phyloP scores from a whole-genome alignment of 1,284 basidiomycete genomes.

The Sporisorium sorghi region DNA sequence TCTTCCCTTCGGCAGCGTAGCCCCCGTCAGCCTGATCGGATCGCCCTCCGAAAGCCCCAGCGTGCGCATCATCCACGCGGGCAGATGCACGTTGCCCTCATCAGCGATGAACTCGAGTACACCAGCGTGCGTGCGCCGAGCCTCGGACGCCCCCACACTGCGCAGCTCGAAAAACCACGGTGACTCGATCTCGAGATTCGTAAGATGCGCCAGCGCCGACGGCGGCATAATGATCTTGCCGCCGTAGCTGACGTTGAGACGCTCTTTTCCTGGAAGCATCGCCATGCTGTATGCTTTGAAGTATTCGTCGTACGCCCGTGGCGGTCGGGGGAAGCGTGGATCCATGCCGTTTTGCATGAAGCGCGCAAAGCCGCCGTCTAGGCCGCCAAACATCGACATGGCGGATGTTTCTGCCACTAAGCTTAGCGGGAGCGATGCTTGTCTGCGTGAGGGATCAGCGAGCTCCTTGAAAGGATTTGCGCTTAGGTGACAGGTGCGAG shows the following conservation, averaged over 20 bases:
- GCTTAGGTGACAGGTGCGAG: not conserved
- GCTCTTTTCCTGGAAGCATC: conserved; percentile 82
- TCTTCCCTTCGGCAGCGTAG: conserved; percentile 90
- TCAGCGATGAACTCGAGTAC: conserved; percentile 99
- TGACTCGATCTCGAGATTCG: conserved; percentile 86
- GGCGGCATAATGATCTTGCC: conserved; percentile 99
- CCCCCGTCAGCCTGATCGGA: conserved; percentile 89
- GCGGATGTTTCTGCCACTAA: not conserved
- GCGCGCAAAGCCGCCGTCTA: conserved; percentile 43
- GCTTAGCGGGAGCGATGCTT: not conserved
- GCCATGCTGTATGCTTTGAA: conserved; percentile 81
- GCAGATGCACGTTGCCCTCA: conserved; percentile 93
- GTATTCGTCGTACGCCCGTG: conserved; percentile 66
- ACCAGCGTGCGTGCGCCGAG: conserved; percentile 83
- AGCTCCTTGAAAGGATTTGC: too few species aligned
- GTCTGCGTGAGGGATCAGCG: not conserved
- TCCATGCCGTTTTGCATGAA: conserved; percentile 58
- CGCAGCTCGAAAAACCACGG: conserved; percentile 97
- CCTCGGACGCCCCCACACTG: conserved; percentile 75
- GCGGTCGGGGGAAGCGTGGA: conserved; percentile 55
- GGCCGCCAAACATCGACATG: conserved; percentile 45
- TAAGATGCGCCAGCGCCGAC: conserved; percentile 88
- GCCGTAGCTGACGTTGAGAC: conserved; percentile 90
- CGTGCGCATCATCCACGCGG: conserved; percentile 99
- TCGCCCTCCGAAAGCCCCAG: conserved; percentile 92